These are phyloP conservation scores for Chlorella sp. DNA, from an alignment of 139 green algal species.

Conservation along the genomic window DNA sequence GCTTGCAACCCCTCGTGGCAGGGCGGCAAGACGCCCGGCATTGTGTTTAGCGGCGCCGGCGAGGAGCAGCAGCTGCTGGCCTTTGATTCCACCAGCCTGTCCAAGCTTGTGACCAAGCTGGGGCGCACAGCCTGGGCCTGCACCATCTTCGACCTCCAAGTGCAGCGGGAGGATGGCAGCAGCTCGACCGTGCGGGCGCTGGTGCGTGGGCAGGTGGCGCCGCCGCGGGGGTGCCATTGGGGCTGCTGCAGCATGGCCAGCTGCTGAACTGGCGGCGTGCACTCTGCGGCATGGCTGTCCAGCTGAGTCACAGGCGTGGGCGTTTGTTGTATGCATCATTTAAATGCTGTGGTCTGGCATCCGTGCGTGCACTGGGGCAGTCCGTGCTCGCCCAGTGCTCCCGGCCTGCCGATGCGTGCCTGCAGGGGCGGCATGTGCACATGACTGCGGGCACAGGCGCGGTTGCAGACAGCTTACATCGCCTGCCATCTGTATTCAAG, in stretches of 20 bases:
- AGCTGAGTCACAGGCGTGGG: no score
- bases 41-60: conserved; percentile 43
- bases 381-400: neutral
- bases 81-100: conserved; percentile 32
- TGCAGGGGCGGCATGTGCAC: no score
- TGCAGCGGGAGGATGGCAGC: conserved; percentile 16
- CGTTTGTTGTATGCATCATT: no score
- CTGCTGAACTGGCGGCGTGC: neutral
- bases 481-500: no score
- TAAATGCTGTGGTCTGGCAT: neutral
- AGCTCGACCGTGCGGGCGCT: conserved; percentile 13
- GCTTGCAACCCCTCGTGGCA: neutral
- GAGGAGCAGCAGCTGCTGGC: conserved; percentile 40
- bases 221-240: no score
- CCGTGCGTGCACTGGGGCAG: no score
- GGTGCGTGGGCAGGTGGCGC: neutral
- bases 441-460: no score
- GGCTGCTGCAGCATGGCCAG: neutral
- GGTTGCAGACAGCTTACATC: no score
- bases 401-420: neutral
- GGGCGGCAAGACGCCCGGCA: conserved; percentile 37
- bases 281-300: neutral
- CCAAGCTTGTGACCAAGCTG: conserved; percentile 24
- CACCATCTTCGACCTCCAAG: conserved; percentile 41
- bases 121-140: conserved; percentile 39